Conservation (phyloP, 1,284 basidiomycete species). For the Cutaneotrichosporon dermatis region DNA sequence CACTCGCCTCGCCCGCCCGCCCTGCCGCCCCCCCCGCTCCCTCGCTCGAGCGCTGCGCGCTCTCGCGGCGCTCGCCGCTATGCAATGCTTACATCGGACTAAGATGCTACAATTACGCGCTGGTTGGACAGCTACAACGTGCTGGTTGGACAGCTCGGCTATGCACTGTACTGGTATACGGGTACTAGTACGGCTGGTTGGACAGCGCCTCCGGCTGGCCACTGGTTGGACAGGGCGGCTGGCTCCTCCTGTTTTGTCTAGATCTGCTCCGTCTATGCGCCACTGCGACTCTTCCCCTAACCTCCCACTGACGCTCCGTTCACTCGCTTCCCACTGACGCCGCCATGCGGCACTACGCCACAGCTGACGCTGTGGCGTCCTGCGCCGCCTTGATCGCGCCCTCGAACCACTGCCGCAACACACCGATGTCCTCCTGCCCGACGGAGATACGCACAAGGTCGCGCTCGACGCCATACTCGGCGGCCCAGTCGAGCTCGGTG, state of each 20-base stretch:
- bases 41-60: too few relatives aligned
- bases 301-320: too few relatives aligned
- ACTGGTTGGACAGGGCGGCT: background rate
- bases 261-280: too few relatives aligned
- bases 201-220: background rate
- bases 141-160: conserved; percentile 4
- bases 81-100: background rate
- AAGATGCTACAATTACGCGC: conserved; percentile 5
- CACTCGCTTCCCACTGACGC: too few relatives aligned
- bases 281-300: too few relatives aligned
- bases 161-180: background rate
- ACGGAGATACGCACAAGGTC: conserved; percentile 84
- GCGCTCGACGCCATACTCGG: conserved; percentile 74
- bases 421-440: conserved; percentile 74
- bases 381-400: conserved; percentile 48
- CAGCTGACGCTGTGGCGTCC: too few relatives aligned
- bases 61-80: too few relatives aligned
- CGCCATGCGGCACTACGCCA: too few relatives aligned
- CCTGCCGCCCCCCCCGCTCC: too few relatives aligned
- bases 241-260: background rate
- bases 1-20: too few relatives aligned
- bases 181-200: background rate
- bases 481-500: conserved; percentile 87
- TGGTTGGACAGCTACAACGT: conserved; percentile 8
- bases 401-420: conserved; percentile 61